phyloP scores from a whole-genome alignment of 176 grass and related monocot genomes.

The Oryza brachyantha region DNA sequence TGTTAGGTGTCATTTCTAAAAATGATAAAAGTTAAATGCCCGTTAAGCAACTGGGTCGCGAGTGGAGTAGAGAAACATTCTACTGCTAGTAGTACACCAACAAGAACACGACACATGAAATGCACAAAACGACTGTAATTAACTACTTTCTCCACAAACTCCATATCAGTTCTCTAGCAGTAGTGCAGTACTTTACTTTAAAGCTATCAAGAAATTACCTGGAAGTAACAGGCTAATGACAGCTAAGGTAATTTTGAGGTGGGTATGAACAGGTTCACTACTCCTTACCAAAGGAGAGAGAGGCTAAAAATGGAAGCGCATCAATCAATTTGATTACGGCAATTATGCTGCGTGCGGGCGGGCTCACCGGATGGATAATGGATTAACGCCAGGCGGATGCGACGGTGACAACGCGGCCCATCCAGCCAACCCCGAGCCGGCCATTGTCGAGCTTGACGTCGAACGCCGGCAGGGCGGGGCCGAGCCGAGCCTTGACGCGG shows the following conservation, averaged over 20 bases:
- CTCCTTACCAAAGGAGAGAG: constrained; percentile 34
- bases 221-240: not conserved
- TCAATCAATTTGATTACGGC: constrained; percentile 32
- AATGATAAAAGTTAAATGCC: too few species aligned
- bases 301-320: not conserved
- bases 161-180: not conserved
- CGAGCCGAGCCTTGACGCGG: constrained; percentile 40
- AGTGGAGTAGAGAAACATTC: not conserved
- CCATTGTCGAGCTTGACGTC: constrained; percentile 57
- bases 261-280: constrained; percentile 9
- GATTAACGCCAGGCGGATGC: constrained; percentile 75
- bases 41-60: not conserved
- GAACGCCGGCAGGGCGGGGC: constrained; percentile 18
- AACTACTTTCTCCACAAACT: not conserved
- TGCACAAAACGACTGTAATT: not conserved
- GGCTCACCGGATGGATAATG: constrained; percentile 10
- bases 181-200: not conserved
- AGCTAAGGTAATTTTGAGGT: not conserved
- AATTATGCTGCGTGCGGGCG: constrained; percentile 3
- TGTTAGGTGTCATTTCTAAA: too few species aligned
- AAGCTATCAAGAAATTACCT: not conserved
- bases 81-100: not conserved
- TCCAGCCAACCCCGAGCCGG: constrained; percentile 60
- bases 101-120: not conserved
- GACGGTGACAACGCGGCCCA: constrained; percentile 68